Evolutionary conservation across 75 land plant species (phyloP).

Genomic region (Cunninghamia lanceolata): DNA sequence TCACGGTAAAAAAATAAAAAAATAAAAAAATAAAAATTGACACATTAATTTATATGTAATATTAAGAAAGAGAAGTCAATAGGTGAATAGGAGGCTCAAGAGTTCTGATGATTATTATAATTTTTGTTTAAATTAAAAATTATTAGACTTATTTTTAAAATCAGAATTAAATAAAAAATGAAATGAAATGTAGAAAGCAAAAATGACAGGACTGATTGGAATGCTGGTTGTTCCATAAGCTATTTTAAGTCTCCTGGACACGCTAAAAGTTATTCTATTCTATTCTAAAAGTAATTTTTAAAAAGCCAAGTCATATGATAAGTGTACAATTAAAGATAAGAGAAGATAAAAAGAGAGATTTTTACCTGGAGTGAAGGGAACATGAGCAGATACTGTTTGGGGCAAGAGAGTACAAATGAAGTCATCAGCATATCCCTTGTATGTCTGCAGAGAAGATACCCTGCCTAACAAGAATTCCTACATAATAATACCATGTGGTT

Average conservation of each 20-base stretch:
- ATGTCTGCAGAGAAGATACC: constrained; percentile 36
- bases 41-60: no score
- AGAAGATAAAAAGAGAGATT: not conserved
- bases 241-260: no score
- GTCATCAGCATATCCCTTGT: constrained; percentile 51
- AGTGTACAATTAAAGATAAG: not conserved
- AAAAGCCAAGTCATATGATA: no score
- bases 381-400: constrained; percentile 41
- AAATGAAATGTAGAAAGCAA: no score
- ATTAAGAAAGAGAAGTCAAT: no score
- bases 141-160: no score
- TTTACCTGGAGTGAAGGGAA: constrained; percentile 77
- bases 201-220: no score
- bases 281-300: not conserved
- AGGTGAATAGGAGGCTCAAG: not conserved
- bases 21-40: no score
- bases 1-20: no score
- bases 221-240: no score
- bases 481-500: not conserved
- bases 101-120: not conserved
- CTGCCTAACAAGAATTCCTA: constrained; percentile 84
- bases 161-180: no score
- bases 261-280: no score
- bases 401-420: constrained; percentile 73
- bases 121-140: not conserved